These are phyloP conservation scores for Protomyces pachydermus DNA, from an alignment of 1,139 yeast species.

Conservation along the genomic window DNA sequence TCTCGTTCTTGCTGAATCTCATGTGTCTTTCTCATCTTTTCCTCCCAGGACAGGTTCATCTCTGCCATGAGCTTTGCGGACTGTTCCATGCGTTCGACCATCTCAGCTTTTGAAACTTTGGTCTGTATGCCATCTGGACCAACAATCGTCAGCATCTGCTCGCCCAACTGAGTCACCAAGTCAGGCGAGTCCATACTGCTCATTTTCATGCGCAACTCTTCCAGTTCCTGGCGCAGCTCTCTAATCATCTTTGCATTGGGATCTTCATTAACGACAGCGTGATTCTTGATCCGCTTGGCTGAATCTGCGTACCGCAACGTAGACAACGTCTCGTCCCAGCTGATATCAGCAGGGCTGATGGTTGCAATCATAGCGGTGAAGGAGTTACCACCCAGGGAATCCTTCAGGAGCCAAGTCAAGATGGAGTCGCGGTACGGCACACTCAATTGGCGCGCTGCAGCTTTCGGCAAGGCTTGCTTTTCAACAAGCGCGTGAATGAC, in stretches of 20 bases:
- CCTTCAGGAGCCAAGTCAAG: conserved; percentile 66
- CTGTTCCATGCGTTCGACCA: conserved; percentile 34
- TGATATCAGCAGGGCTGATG: conserved; percentile 58
- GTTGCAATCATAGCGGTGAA: conserved; percentile 74
- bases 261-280: conserved; percentile 35
- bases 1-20: conserved; percentile 36
- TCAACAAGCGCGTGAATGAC: conserved; percentile 61
- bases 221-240: conserved; percentile 37
- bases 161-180: neutral
- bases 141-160: conserved; percentile 25
- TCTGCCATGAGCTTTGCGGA: conserved; percentile 36
- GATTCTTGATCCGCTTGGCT: conserved; percentile 59
- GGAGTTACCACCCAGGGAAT: conserved; percentile 68
- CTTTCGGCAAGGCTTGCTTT: conserved; percentile 33
- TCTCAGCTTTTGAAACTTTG: conserved; percentile 31
- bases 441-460: conserved; percentile 35
- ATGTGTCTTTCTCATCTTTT: conserved; percentile 34
- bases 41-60: conserved; percentile 37
- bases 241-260: conserved; percentile 37
- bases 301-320: conserved; percentile 71
- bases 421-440: conserved; percentile 71
- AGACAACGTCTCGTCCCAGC: conserved; percentile 64
- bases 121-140: conserved; percentile 31
- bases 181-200: neutral
- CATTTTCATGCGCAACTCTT: conserved; percentile 32